Base-by-base conservation (phyloP, 352 stramenopile species). In the Phytopythium delawarense region DNA sequence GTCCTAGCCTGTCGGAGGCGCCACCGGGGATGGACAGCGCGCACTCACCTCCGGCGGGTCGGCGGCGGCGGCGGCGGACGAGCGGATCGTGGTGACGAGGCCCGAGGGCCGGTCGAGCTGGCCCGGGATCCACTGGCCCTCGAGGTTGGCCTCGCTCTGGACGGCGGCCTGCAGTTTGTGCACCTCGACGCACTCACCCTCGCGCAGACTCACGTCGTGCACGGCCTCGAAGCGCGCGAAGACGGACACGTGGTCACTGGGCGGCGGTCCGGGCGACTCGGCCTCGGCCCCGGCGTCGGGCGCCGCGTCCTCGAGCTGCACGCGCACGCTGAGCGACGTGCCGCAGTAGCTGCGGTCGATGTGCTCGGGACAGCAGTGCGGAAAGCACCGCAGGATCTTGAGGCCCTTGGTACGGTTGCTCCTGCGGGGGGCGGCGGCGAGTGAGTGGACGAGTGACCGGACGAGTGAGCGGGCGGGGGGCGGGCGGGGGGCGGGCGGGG, bases 291-390 rank as follows among this genome's bases (percentile, higher is more conserved):
- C 25, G 12, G 6, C 59, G 44, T 42, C 57, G 34, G 25, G 4
- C 30, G 63, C 32, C 46, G 50, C 44, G 45, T 63, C 50, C 23
- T 44, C 64, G 25, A 77, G 52, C 54, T 57, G 59, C 35, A 91
- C 70, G 21, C 64, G 63, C 18, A 88, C 67, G 35, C 83, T 78
- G 25, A 91, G 57, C 13, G 78, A 80, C 9, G 82, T 67, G 35
- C 82, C 82, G 54, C 82, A 89, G 55, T 91, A 91, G 65, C 82
- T 91, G 42, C 82, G 73, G 50, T 87, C 73, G 34, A 91, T 82
- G 58, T 92, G 82, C 44, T 82, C 67, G 0, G 80, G 80, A 49
- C 82, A 92, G 63, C 80, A 92, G 67, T 92, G 82, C 28, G 80
- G 80, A 56, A 92, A 92, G 64, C 71, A 79, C 67, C 79, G 74